Evolutionary conservation across 1,284 basidiomycete genomes (phyloP), one percentile per base, ranked within the genome.

Genomic region (Puccinia coronata): DNA sequence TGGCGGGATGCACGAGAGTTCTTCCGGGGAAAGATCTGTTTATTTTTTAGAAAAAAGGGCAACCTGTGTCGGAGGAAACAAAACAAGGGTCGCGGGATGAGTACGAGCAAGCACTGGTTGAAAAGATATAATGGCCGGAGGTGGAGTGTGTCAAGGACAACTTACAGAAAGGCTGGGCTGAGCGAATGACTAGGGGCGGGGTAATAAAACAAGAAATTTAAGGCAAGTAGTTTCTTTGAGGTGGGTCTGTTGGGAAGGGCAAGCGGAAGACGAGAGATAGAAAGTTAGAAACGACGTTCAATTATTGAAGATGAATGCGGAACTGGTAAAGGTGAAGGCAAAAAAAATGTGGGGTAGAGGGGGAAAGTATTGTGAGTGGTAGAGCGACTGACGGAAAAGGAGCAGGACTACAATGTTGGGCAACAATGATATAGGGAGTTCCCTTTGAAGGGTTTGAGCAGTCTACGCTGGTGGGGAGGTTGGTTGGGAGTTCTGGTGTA

Each of bases 131-230:
- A 43, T 39, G 18, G 39, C n/a, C 39, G 25, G 39, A 70, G 41
- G 12, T 49, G 36, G n/a, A 16, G 23, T 16, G 31, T 28, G 43
- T 34, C 8, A 25, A 36, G 36, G 8, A 47, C 39, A 31, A 47
- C 67, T 70, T 49, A 70, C 67, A 25, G 36, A 25, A 34, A 47
- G 39, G 25, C 39, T 51, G 67, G 49, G 67, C 41, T 51, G 67
- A 70, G 67, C 41, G 67, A 70, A 70, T 34, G 67, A 70, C 67
- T 70, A 34, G 61, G n/a, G 28, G 39, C 36, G 6, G 43, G 28
- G 67, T 70, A 49, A 28, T 47, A 70, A 70, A 49, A 49, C 67
- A 70, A 70, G 67, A 49, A 70, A 49, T 49, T 49, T 28, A 49
- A 2, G 16, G 47, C 12, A 69, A 61, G 11, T 5, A 36, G n/a